Percentiles rank a stretch among this genome's conserved stretches.
These are phyloP conservation scores for Physaria fendleri DNA, from an alignment of 345 rosid genomes.

Conservation along the genomic window DNA sequence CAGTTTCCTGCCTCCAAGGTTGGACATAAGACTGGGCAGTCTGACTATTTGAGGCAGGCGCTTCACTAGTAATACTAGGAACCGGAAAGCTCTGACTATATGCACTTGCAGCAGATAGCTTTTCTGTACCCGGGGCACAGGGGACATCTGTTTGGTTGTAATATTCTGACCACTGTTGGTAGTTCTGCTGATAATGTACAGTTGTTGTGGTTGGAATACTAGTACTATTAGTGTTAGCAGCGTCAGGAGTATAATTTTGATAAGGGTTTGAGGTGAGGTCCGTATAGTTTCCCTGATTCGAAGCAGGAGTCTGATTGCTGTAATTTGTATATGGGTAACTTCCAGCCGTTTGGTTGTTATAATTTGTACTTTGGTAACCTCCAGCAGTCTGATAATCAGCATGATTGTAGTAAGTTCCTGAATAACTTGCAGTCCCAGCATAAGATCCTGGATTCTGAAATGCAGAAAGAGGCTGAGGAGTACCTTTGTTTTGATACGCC, in stretches of 20 bases:
- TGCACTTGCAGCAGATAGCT: constrained; percentile 48
- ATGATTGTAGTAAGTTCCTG: constrained; percentile 96
- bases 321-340: constrained; percentile 70
- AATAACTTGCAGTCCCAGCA: constrained; percentile 94
- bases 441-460: constrained; percentile 99
- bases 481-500: constrained; percentile 98
- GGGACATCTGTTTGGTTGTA: constrained; percentile 86
- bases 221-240: constrained; percentile 49
- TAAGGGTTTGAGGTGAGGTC: constrained; percentile 60
- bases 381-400: constrained; percentile 99
- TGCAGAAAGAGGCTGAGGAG: constrained; percentile 98
- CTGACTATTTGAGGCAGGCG: constrained; percentile 56
- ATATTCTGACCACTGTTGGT: constrained; percentile 84
- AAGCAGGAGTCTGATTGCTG: constrained; percentile 51
- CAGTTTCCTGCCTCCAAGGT: constrained; percentile 64
- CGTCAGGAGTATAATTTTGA: constrained; percentile 51
- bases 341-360: constrained; percentile 72
- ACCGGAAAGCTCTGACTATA: constrained; percentile 49
- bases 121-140: constrained; percentile 99
- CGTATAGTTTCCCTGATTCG: constrained; percentile 64
- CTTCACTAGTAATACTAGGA: constrained; percentile 48
- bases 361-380: constrained; percentile 62
- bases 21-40: constrained; percentile 42
- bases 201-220: constrained; percentile 46
- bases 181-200: constrained; percentile 65